Percentiles rank a stretch among this genome's conserved stretches.
phyloP scores from a whole-genome alignment of 495 filamentous ascomycete genomes.

The Xeromyces bisporus region DNA sequence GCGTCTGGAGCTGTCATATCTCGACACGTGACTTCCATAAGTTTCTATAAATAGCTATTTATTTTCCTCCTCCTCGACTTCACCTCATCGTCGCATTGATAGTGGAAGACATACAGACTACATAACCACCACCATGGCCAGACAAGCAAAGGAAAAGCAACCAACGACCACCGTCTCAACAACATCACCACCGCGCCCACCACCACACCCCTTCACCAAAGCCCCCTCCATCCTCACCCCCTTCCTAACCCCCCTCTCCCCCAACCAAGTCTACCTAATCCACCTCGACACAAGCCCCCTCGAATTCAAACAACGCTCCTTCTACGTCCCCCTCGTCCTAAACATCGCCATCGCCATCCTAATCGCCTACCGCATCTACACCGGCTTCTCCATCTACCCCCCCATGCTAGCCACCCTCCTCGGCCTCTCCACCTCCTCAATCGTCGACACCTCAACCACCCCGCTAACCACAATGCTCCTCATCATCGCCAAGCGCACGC shows the following conservation, averaged over 20 bases:
- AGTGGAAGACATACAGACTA: no score
- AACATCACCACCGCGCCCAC: conserved; percentile 12
- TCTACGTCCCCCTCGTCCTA: conserved; percentile 51
- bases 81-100: no score
- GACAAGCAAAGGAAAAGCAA: conserved; percentile 2
- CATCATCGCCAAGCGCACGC: conserved; percentile 34
- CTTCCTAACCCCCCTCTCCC: conserved; percentile 43
- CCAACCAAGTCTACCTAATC: conserved; percentile 54
- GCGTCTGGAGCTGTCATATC: no score
- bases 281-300: conserved; percentile 52
- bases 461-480: conserved; percentile 30
- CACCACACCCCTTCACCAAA: conserved; percentile 43
- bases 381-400: conserved; percentile 48
- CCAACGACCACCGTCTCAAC: conserved; percentile 1
- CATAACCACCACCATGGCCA: neutral
- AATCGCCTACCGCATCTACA: conserved; percentile 43
- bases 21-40: neutral
- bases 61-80: no score
- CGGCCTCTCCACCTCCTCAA: conserved; percentile 41
- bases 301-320: conserved; percentile 58
- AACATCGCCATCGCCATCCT: conserved; percentile 43
- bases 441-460: conserved; percentile 35
- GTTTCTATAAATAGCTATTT: neutral
- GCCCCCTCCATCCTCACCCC: conserved; percentile 40
- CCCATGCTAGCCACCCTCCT: conserved; percentile 40